These are phyloP conservation scores for Trametes versicolor DNA, from an alignment of 1,284 basidiomycete genomes.

Conservation along the genomic window DNA sequence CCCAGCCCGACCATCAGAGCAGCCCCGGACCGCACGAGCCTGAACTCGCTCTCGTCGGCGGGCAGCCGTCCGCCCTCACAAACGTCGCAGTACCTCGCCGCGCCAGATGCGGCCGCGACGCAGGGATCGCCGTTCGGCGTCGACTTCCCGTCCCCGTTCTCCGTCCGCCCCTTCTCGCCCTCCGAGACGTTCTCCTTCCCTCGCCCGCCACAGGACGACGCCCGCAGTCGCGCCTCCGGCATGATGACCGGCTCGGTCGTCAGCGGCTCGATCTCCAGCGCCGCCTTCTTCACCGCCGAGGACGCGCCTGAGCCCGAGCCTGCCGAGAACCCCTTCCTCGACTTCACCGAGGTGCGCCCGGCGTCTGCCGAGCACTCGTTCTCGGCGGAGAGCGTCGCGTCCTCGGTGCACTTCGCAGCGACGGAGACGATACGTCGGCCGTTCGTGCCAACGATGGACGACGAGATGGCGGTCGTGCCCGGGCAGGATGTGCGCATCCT, in stretches of 20 bases:
- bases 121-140: constrained; percentile 39
- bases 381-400: constrained; percentile 39
- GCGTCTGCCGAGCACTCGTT: constrained; percentile 8
- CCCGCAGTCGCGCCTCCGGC: constrained; percentile 24
- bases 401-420: constrained; percentile 47
- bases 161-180: constrained; percentile 69
- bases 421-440: constrained; percentile 61
- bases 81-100: constrained; percentile 50
- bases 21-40: constrained; percentile 27
- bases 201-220: constrained; percentile 55
- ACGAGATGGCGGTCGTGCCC: constrained; percentile 63
- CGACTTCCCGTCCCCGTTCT: constrained; percentile 56
- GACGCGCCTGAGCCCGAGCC: constrained; percentile 9
- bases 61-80: constrained; percentile 38
- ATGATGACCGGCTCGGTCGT: constrained; percentile 22
- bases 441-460: constrained; percentile 64
- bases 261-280: constrained; percentile 20
- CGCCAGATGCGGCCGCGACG: constrained; percentile 38
- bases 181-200: constrained; percentile 74
- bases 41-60: constrained; percentile 24
- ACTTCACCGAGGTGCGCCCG: constrained; percentile 32
- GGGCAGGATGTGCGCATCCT: constrained; percentile 65
- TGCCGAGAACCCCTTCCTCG: constrained; percentile 49
- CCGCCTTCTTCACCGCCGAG: constrained; percentile 32
- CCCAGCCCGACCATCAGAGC: constrained; percentile 33